Evolutionary conservation across 1,284 basidiomycete species (phyloP).

Genomic region (Puccinia coronata): DNA sequence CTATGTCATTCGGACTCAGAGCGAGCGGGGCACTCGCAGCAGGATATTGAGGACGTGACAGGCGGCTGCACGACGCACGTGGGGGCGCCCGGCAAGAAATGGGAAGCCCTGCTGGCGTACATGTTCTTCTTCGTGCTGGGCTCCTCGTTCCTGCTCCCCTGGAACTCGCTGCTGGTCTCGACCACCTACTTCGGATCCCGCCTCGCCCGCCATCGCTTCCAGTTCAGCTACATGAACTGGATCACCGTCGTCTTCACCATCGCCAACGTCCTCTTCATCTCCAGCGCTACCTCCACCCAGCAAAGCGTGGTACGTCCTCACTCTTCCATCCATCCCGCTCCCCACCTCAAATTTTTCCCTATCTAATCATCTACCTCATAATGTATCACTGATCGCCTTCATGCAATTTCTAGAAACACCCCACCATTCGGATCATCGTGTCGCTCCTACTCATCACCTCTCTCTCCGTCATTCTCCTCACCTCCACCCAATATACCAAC

Average conservation of each 20-base stretch:
- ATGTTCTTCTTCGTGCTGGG: slow-evolving; percentile 33
- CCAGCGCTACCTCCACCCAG: slow-evolving; percentile 28
- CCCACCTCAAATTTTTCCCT: too few species aligned
- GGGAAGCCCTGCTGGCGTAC: slow-evolving; percentile 21
- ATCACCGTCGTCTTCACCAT: slow-evolving; percentile 37
- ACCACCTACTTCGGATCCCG: slow-evolving; percentile 34
- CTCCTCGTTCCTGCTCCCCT: slow-evolving; percentile 26
- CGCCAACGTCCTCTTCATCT: slow-evolving; percentile 32
- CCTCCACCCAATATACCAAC: slow-evolving; percentile 18
- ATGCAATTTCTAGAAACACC: slow-evolving; percentile 13
- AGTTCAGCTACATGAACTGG: slow-evolving; percentile 44
- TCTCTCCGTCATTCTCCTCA: slow-evolving; percentile 15
- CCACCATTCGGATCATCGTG: slow-evolving; percentile 1
- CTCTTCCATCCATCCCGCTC: background rate
- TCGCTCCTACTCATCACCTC: slow-evolving; percentile 15
- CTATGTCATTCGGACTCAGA: too few species aligned
- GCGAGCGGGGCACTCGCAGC: too few species aligned
- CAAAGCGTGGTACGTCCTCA: background rate
- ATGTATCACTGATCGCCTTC: background rate
- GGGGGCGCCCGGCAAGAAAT: background rate
- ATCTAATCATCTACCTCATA: too few species aligned
- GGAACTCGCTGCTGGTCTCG: slow-evolving; percentile 39
- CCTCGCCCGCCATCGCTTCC: slow-evolving; percentile 16
- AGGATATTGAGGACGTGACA: background rate
- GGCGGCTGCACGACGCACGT: background rate